Evolutionary conservation across 441 rosid genomes (phyloP), one percentile per base, ranked within the genome.

Genomic region (Croton laevigatus): DNA sequence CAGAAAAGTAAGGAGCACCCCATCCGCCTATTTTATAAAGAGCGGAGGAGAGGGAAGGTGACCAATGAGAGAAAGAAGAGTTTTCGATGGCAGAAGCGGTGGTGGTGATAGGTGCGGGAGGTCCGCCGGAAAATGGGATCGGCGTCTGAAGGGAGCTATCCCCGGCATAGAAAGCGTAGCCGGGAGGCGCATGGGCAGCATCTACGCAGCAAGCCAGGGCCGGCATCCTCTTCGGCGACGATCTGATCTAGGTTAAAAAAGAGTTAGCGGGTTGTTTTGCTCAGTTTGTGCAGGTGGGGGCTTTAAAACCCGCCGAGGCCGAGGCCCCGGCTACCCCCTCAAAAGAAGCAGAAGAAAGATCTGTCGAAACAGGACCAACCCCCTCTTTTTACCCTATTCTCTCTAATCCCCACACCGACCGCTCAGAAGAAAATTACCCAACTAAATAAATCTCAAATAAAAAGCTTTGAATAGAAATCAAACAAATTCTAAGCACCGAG

Each of bases 281-380:
- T 76, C 10, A 48, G 77, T 32, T 85, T 78, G 90, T 86, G 63
- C 57, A 75, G 86, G 74, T 85, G 97, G 98, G 97, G 97, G 97
- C 89, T 87, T 91, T 91, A 76, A 73, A 86, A 88, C 88, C 97
- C 96, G 97, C 97, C 98, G 98, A 94, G 98, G 98, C 98, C 97
- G 89, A 82, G 82, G 98, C 98, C 98, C 93, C 98, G 98, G 97
- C 97, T 86, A 87, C 94, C 93, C 97, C 98, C 97, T 84, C 98
- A 91, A 83, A 88, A 85, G 96, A 85, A 85, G 93, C 90, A 91
- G 88, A 59, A 69, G 82, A 76, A 27, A 66, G 85, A 79, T 74
- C 88, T 80, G 75, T 81, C 70, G 78, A 78, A 78, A 76, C 82
- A 73, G 85, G 75, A 75, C 55, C 27, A 69, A 73, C 69, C 85